Evolutionary conservation across 805 yeast genomes (phyloP).

Genomic region (Monosporozyma solicola): DNA sequence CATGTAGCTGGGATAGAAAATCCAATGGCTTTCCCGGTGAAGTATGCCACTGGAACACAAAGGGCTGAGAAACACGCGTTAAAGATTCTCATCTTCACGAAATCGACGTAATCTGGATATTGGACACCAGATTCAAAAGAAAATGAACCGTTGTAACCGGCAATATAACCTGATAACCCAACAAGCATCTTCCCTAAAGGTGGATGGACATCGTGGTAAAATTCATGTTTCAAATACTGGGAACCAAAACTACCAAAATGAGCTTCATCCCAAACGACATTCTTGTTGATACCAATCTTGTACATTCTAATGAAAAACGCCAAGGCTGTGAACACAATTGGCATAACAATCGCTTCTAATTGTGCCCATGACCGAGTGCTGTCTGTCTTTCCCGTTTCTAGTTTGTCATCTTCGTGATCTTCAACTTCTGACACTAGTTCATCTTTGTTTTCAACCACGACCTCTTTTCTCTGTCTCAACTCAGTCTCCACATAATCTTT

Average conservation of each 20-base stretch:
- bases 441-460: neutral
- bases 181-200: conserved; percentile 77
- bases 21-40: conserved; percentile 53
- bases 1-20: conserved; percentile 44
- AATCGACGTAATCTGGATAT: conserved; percentile 57
- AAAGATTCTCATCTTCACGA: conserved; percentile 58
- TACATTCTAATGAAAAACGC: conserved; percentile 52
- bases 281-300: conserved; percentile 45
- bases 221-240: conserved; percentile 66
- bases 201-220: conserved; percentile 82
- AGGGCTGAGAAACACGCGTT: conserved; percentile 59
- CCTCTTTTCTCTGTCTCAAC: conserved; percentile 1
- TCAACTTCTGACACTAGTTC: conserved; percentile 1
- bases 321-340: conserved; percentile 36
- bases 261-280: conserved; percentile 85
- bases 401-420: neutral
- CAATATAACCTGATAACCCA: conserved; percentile 68
- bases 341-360: conserved; percentile 33
- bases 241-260: conserved; percentile 86
- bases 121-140: conserved; percentile 57
- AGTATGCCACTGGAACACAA: conserved; percentile 64
- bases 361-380: conserved; percentile 2
- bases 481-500: neutral
- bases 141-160: conserved; percentile 77
- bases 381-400: conserved; percentile 2